Percentiles rank a stretch among this genome's conserved stretches.
phyloP scores from a whole-genome alignment of 805 yeast species.

The Scheffersomyces stipitis region DNA sequence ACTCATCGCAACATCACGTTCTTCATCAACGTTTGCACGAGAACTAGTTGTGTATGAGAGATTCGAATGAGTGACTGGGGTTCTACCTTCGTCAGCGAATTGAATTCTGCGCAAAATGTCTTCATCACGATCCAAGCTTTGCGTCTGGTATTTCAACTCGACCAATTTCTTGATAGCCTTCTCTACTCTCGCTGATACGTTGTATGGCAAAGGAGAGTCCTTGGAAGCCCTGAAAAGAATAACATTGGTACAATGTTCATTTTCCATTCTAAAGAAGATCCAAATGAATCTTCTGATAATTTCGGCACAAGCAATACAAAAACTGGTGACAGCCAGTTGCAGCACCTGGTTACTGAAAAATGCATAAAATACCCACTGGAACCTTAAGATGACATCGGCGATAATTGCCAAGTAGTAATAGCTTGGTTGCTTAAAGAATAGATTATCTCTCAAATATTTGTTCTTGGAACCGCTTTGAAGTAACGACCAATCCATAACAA shows the following conservation, averaged over 20 bases:
- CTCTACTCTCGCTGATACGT: constrained; percentile 36
- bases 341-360: constrained; percentile 73
- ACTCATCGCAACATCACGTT: constrained; percentile 11
- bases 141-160: constrained; percentile 24
- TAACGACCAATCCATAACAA: constrained; percentile 94
- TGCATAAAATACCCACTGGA: constrained; percentile 91
- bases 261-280: constrained; percentile 91
- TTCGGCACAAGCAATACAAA: constrained; percentile 81
- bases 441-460: constrained; percentile 64
- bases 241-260: constrained; percentile 92
- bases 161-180: constrained; percentile 37
- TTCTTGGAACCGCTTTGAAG: constrained; percentile 63
- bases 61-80: background rate
- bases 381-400: constrained; percentile 70
- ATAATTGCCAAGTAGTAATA: constrained; percentile 76
- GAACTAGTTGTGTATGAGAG: background rate
- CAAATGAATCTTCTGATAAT: constrained; percentile 80
- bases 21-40: constrained; percentile 7
- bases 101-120: background rate
- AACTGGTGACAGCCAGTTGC: constrained; percentile 86
- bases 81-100: background rate
- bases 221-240: constrained; percentile 82
- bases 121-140: background rate
- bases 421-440: constrained; percentile 56
- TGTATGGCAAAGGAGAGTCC: constrained; percentile 83